Conservation (phyloP, 106 monocot species). For the Phalaenopsis equestris region DNA sequence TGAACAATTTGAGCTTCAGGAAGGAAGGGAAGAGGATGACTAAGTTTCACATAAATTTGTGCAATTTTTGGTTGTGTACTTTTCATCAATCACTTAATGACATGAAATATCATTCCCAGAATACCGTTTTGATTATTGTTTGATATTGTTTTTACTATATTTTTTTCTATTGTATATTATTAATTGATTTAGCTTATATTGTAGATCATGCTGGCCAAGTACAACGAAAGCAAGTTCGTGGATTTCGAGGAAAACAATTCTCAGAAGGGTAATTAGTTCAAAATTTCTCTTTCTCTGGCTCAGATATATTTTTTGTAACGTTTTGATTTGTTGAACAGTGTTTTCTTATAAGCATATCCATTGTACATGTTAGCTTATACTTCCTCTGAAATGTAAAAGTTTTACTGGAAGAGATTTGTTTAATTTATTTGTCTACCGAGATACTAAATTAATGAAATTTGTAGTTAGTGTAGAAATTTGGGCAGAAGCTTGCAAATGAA, state of each 20-base stretch:
- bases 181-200: constrained; percentile 10
- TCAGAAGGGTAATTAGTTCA: constrained; percentile 65
- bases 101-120: neutral
- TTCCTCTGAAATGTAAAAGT: neutral
- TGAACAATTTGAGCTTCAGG: neutral
- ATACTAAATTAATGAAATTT: neutral
- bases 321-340: neutral
- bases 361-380: neutral
- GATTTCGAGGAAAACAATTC: constrained; percentile 53
- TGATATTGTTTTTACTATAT: neutral
- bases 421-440: neutral
- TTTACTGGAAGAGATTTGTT: constrained; percentile 6
- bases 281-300: neutral
- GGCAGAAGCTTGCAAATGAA: neutral
- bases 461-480: neutral
- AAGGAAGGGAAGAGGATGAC: neutral
- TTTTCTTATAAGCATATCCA: neutral
- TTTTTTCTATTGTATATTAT: neutral
- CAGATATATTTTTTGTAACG: neutral
- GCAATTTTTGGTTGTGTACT: neutral
- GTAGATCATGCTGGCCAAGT: constrained; percentile 46
- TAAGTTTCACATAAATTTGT: neutral
- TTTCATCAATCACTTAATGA: neutral
- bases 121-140: neutral
- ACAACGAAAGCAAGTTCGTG: constrained; percentile 36